Conservation (phyloP, 768 basidiomycete genomes). For the Albatrellus ellisii region DNA sequence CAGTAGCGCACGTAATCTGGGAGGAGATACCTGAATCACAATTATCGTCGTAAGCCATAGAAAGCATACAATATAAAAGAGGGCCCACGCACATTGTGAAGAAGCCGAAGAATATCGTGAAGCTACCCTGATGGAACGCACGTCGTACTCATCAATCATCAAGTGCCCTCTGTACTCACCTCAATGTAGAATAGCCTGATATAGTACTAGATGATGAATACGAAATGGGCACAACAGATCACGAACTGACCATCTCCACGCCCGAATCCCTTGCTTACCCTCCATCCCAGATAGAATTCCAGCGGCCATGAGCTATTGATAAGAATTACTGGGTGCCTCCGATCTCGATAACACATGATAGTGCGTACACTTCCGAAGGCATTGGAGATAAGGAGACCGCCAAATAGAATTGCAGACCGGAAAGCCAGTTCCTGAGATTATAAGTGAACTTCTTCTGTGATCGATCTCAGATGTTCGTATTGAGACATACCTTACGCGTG, state of each 20-base stretch:
- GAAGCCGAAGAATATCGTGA: conserved; percentile 49
- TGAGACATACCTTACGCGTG: conserved; percentile 23
- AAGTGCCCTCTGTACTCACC: conserved; percentile 23
- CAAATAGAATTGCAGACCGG: conserved; percentile 46
- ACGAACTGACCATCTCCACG: conserved; percentile 49
- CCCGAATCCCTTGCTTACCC: conserved; percentile 47
- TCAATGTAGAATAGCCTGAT: conserved; percentile 60
- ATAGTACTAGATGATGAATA: neutral
- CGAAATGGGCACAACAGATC: neutral
- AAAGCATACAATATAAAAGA: too few species aligned
- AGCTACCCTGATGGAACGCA: conserved; percentile 42
- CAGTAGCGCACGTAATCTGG: conserved; percentile 39
- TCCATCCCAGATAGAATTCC: conserved; percentile 62
- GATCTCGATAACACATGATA: neutral
- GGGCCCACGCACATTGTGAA: conserved; percentile 30
- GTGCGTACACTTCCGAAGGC: conserved; percentile 48
- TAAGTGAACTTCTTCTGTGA: neutral
- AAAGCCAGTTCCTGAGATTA: conserved; percentile 46
- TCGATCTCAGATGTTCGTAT: neutral
- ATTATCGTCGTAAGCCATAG: neutral
- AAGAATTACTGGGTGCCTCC: neutral
- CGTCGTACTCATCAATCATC: neutral
- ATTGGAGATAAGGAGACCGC: conserved; percentile 47
- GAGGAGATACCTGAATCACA: conserved; percentile 32
- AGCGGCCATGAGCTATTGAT: conserved; percentile 45